These are phyloP conservation scores for Ceratocystis destructans DNA, from an alignment of 2,329 filamentous ascomycete genomes.

Conservation along the genomic window DNA sequence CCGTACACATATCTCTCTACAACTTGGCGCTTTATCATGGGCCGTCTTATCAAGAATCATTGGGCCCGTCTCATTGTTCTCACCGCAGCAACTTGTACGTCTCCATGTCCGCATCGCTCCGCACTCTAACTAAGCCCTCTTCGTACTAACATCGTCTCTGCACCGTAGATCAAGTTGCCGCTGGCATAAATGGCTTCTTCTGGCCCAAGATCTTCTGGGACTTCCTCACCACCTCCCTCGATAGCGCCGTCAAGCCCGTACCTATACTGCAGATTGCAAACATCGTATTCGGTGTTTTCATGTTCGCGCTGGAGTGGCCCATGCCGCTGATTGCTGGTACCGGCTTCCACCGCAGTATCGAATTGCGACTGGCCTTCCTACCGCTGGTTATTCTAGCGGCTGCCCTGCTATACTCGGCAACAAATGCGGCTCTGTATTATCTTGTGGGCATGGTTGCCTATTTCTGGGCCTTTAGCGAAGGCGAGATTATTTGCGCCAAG, in stretches of 20 bases:
- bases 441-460: conserved; percentile 73
- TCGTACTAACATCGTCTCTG: not conserved
- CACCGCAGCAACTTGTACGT: conserved; percentile 63
- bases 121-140: not conserved
- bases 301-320: conserved; percentile 86
- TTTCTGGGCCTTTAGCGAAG: conserved; percentile 95
- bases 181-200: conserved; percentile 78
- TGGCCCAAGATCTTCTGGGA: conserved; percentile 99
- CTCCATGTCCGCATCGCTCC: not conserved
- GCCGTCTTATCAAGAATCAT: conserved; percentile 98
- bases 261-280: conserved; percentile 86
- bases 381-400: conserved; percentile 64
- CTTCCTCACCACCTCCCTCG: conserved; percentile 80
- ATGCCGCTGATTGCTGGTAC: conserved; percentile 63
- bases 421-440: conserved; percentile 87
- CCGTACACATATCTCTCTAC: conserved; percentile 21
- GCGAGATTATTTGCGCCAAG: conserved; percentile 63
- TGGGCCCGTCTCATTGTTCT: conserved; percentile 91
- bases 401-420: conserved; percentile 76
- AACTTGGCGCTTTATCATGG: conserved; percentile 44
- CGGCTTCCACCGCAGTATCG: conserved; percentile 71
- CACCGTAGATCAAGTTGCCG: conserved; percentile 66
- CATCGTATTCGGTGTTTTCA: conserved; percentile 61
- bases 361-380: conserved; percentile 67
- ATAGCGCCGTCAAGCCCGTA: conserved; percentile 72